Conservation (phyloP, 306 rosid species). For the Benincasa hispida region DNA sequence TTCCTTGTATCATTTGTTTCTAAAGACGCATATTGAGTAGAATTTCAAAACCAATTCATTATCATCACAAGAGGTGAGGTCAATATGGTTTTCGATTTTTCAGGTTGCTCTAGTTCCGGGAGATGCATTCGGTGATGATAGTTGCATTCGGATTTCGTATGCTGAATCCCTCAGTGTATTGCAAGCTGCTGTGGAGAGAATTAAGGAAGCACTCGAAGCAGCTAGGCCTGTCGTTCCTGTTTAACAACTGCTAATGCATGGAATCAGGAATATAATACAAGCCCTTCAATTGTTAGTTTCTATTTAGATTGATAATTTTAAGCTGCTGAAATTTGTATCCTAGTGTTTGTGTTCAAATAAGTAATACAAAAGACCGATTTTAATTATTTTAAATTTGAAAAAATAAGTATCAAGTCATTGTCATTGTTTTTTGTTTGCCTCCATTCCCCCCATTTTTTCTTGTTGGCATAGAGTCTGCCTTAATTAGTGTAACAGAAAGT, state of each 20-base stretch:
- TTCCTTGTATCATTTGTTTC: background rate
- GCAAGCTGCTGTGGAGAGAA: constrained; percentile 75
- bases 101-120: constrained; percentile 97
- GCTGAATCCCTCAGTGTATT: constrained; percentile 71
- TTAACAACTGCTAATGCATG: constrained; percentile 14
- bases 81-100: constrained; percentile 10
- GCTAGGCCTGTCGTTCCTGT: constrained; percentile 36
- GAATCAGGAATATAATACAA: no score
- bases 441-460: no score
- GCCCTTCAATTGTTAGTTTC: background rate
- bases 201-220: constrained; percentile 46
- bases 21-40: no score
- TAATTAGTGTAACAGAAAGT: no score
- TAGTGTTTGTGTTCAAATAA: background rate
- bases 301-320: background rate
- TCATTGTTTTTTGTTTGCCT: no score
- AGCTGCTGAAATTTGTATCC: background rate
- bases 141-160: constrained; percentile 79
- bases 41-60: background rate
- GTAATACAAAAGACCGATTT: no score
- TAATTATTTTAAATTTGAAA: no score
- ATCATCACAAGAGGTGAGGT: background rate
- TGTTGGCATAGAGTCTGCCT: no score
- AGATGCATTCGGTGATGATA: constrained; percentile 80
- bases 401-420: no score